A percentile compares a stretch with the other conserved stretches of the same genome.
Evolutionary conservation across 2,329 filamentous ascomycete species (phyloP).

Genomic region (Sclerotinia sclerotiorum): DNA sequence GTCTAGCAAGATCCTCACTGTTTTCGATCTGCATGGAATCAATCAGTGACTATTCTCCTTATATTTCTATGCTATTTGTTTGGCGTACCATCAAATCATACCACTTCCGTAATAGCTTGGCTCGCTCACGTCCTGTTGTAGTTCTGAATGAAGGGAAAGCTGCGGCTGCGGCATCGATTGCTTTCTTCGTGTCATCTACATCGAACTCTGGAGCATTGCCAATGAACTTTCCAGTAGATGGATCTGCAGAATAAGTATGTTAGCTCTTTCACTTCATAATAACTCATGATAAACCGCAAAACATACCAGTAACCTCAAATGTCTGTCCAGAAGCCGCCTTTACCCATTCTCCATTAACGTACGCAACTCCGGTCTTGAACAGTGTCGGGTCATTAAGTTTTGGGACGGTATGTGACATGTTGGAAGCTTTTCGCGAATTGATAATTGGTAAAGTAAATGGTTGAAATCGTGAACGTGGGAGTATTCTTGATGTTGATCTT

Average conservation of each 20-base stretch:
- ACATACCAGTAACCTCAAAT: constrained; percentile 74
- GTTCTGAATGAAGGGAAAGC: constrained; percentile 72
- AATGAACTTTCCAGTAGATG: constrained; percentile 77
- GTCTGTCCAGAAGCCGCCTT: constrained; percentile 83
- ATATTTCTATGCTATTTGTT: neutral
- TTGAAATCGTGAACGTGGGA: constrained; percentile 35
- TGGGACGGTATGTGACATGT: constrained; percentile 37
- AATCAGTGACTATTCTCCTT: constrained; percentile 21
- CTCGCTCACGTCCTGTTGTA: constrained; percentile 71
- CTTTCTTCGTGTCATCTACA: constrained; percentile 71
- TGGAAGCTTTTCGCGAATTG: constrained; percentile 31
- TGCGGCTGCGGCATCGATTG: constrained; percentile 78
- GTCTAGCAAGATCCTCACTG: constrained; percentile 73
- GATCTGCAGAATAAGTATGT: constrained; percentile 74
- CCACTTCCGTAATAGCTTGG: constrained; percentile 75
- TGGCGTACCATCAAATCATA: constrained; percentile 67
- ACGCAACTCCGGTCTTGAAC: constrained; percentile 77
- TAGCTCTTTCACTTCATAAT: constrained; percentile 8
- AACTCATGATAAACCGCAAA: neutral
- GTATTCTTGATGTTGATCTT: constrained; percentile 31
- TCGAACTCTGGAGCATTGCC: constrained; percentile 85
- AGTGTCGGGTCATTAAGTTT: constrained; percentile 78
- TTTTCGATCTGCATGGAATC: constrained; percentile 53
- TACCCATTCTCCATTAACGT: constrained; percentile 93
- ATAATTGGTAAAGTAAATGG: constrained; percentile 32